Percentiles rank a stretch among this genome's conserved stretches.
Evolutionary conservation across 202 grass and related monocot genomes (phyloP).

Genomic region (Zizania palustris): DNA sequence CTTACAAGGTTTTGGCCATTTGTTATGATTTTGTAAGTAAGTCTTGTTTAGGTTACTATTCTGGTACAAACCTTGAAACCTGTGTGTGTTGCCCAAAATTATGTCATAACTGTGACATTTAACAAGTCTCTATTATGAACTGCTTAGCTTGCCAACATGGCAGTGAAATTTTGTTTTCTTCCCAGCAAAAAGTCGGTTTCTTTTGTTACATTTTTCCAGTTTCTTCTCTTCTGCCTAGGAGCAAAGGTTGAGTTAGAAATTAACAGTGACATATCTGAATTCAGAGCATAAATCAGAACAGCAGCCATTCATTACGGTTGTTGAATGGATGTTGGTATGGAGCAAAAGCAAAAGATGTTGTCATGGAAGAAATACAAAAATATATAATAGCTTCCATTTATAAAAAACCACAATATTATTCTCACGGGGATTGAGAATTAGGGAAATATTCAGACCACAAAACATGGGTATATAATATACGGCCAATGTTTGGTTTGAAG

Average conservation of each 20-base stretch:
- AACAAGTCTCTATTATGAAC: constrained; percentile 34
- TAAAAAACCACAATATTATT: background rate
- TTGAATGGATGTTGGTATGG: background rate
- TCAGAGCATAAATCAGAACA: background rate
- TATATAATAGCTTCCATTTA: background rate
- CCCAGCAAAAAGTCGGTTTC: background rate
- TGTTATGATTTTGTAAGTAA: background rate
- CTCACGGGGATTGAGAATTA: background rate
- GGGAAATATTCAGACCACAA: constrained; percentile 5
- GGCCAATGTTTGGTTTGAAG: background rate
- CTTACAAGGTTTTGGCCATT: background rate
- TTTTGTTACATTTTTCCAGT: background rate
- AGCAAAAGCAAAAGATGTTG: background rate
- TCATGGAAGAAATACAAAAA: background rate
- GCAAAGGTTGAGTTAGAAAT: background rate
- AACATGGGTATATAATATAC: background rate
- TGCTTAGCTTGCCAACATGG: constrained; percentile 13
- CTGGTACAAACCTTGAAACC: constrained; percentile 5
- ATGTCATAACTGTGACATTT: constrained; percentile 40
- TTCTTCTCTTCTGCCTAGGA: background rate
- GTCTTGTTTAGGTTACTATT: background rate
- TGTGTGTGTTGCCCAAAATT: constrained; percentile 27
- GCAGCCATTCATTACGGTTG: background rate
- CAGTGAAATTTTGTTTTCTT: constrained; percentile 10
- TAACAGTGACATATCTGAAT: background rate